These are phyloP conservation scores for Cryphonectria nitschkei DNA, from an alignment of 2,329 filamentous ascomycete genomes.

Conservation along the genomic window DNA sequence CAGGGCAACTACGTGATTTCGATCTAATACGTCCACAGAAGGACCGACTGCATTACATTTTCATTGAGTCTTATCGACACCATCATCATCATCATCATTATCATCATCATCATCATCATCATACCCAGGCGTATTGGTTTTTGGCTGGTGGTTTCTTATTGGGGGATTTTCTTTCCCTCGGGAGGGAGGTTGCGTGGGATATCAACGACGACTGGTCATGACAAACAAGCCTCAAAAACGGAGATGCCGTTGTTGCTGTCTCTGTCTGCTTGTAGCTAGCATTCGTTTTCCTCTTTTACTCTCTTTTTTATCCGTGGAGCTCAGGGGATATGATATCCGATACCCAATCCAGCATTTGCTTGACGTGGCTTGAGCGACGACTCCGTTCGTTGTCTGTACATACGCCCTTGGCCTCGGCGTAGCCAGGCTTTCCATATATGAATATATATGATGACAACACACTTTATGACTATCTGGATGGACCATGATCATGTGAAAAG, in stretches of 20 bases:
- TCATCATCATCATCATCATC: constrained; percentile 6
- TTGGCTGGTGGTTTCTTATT: background rate
- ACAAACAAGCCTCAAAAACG: constrained; percentile 30
- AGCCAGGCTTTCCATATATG: background rate
- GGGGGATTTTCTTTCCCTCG: constrained; percentile 21
- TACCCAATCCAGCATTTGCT: constrained; percentile 22
- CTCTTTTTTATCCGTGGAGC: constrained; percentile 7
- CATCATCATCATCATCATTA: constrained; percentile 16
- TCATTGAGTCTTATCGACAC: background rate
- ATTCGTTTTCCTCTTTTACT: constrained; percentile 30
- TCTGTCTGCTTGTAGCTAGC: constrained; percentile 30
- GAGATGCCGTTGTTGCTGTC: constrained; percentile 23
- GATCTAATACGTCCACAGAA: constrained; percentile 49
- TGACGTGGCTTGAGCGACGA: constrained; percentile 6
- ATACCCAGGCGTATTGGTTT: constrained; percentile 27
- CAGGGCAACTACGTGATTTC: constrained; percentile 79
- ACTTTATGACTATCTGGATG: background rate
- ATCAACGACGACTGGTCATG: constrained; percentile 32
- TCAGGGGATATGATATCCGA: constrained; percentile 20
- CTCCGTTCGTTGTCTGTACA: constrained; percentile 2
- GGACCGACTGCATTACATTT: constrained; percentile 5
- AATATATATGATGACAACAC: background rate
- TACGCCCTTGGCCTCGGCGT: background rate
- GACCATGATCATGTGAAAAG: background rate
- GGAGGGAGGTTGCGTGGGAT: background rate